Conservation (phyloP, 1,139 yeast species). For the Kurtzmaniella natalensis region DNA sequence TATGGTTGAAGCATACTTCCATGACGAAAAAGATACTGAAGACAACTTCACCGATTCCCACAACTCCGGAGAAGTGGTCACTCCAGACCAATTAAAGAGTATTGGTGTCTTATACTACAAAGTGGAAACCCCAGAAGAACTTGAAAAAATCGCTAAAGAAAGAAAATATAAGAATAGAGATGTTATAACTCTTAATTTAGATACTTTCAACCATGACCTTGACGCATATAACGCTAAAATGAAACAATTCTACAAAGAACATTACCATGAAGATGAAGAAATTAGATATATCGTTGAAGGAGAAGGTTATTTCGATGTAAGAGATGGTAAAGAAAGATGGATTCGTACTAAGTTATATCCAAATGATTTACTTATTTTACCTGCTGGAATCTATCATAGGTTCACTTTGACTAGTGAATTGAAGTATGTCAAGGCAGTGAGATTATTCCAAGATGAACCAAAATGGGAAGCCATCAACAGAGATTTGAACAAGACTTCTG, state of each 20-base stretch:
- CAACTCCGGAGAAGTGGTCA: constrained; percentile 60
- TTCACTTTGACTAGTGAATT: constrained; percentile 63
- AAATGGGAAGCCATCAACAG: constrained; percentile 91
- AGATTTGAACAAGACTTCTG: constrained; percentile 24
- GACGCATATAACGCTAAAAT: constrained; percentile 60
- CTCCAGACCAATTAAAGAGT: constrained; percentile 43
- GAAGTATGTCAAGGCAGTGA: constrained; percentile 68
- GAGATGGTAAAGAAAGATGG: constrained; percentile 71
- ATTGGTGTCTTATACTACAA: constrained; percentile 71
- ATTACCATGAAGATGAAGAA: constrained; percentile 95
- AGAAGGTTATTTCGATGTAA: constrained; percentile 86
- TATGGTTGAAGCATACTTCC: constrained; percentile 60
- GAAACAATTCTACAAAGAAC: constrained; percentile 74
- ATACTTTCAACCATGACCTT: constrained; percentile 60
- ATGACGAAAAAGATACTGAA: constrained; percentile 58
- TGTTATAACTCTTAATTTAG: constrained; percentile 56
- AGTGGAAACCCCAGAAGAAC: constrained; percentile 49
- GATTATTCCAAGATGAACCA: constrained; percentile 92
- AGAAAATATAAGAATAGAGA: constrained; percentile 82
- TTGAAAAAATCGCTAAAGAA: constrained; percentile 61
- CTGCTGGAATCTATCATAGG: constrained; percentile 92
- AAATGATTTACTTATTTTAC: constrained; percentile 70
- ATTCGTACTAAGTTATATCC: constrained; percentile 62
- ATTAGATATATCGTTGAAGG: constrained; percentile 88
- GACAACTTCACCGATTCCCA: constrained; percentile 72